phyloP scores from a whole-genome alignment of 2,329 filamentous ascomycete genomes.

The Colletotrichum sp. region DNA sequence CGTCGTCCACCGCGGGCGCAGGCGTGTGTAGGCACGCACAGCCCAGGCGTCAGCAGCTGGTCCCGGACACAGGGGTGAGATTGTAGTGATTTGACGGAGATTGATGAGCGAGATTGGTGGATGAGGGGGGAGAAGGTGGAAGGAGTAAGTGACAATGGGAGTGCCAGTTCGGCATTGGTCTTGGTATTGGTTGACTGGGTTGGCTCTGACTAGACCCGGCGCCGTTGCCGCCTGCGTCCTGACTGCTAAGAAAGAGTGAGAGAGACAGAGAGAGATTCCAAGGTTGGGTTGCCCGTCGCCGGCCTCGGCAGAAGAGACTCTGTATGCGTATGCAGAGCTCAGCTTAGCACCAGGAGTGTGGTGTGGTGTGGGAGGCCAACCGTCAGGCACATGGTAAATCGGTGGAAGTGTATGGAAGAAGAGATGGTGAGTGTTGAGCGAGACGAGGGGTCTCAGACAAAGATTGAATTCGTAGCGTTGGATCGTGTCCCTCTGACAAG shows the following conservation, averaged over 20 bases:
- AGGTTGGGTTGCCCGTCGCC: background rate
- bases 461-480: slow-evolving; percentile 1
- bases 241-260: background rate
- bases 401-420: slow-evolving; percentile 12
- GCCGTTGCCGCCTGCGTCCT: slow-evolving; percentile 16
- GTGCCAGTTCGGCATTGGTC: background rate
- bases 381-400: slow-evolving; percentile 5
- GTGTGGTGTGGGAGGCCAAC: background rate
- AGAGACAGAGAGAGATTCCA: background rate
- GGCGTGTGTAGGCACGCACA: slow-evolving; percentile 3
- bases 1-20: background rate
- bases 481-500: background rate
- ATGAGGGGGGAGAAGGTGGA: background rate
- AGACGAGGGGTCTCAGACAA: slow-evolving; percentile 12
- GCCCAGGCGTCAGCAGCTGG: slow-evolving; percentile 18
- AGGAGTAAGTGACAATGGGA: background rate
- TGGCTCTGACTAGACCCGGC: slow-evolving; percentile 9
- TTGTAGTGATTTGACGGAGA: background rate
- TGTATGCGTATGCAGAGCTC: slow-evolving; percentile 15
- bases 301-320: slow-evolving; percentile 15
- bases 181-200: background rate
- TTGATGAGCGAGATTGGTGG: background rate
- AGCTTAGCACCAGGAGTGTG: background rate
- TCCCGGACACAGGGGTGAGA: slow-evolving; percentile 4
- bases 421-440: background rate